Evolutionary conservation across 306 rosid species (phyloP).

Genomic region (Coriaria nepalensis): DNA sequence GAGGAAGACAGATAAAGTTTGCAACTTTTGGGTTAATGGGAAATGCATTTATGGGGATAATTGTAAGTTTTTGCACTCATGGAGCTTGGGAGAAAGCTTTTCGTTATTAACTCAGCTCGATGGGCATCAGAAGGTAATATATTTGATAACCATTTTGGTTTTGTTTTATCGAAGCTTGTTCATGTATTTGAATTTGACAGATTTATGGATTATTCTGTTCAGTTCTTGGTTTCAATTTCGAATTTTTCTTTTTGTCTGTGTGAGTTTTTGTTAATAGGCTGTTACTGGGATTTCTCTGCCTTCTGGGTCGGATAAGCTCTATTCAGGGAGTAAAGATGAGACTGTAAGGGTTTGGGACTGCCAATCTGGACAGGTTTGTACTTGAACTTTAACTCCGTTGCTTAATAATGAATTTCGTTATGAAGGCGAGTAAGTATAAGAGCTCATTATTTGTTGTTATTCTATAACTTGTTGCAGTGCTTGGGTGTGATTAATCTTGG

Average conservation of each 20-base stretch:
- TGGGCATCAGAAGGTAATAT: slow-evolving; percentile 66
- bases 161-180: neutral
- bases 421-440: slow-evolving; percentile 5
- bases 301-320: slow-evolving; percentile 84
- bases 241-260: slow-evolving; percentile 2
- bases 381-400: slow-evolving; percentile 1
- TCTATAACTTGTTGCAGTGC: slow-evolving; percentile 42
- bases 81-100: slow-evolving; percentile 83
- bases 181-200: neutral
- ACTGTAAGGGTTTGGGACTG: slow-evolving; percentile 87
- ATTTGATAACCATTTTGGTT: neutral
- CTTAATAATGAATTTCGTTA: neutral
- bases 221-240: neutral
- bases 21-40: slow-evolving; percentile 73
- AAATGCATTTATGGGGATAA: slow-evolving; percentile 60
- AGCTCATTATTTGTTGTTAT: slow-evolving; percentile 8
- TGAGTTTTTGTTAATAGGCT: slow-evolving; percentile 33
- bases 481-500: slow-evolving; percentile 49
- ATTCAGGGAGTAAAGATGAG: slow-evolving; percentile 87
- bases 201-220: neutral
- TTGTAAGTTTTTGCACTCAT: slow-evolving; percentile 70
- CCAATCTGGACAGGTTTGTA: slow-evolving; percentile 80
- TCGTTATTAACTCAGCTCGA: slow-evolving; percentile 69
- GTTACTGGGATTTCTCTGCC: slow-evolving; percentile 80
- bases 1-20: slow-evolving; percentile 56